Base-by-base conservation (phyloP, 768 basidiomycete species). In the Suillus decipiens region DNA sequence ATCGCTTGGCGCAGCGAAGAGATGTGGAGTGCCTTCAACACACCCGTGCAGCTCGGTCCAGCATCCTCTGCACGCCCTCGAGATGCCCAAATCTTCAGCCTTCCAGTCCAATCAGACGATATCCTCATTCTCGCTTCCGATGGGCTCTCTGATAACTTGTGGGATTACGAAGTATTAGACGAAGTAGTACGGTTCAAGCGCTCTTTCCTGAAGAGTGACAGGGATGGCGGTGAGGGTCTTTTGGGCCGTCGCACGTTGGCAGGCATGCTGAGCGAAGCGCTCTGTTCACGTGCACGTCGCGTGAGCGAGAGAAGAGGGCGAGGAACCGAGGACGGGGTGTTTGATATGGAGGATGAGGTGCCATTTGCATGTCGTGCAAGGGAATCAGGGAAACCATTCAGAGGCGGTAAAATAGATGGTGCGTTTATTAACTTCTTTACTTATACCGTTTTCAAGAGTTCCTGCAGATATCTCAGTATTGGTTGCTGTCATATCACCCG, bases 361-460 rank as follows among this genome's bases (percentile, higher is more conserved):
- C 94, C 94, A n/a, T 96, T 96, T 76, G 92, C 86, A 59, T 76
- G 88, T n/a, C 82, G 90, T 22, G 93, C 94, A 28, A 79, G 84
- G 66, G 88, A 94, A 68, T 83, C 84, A 58, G 93, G 93, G 17
- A 84, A 84, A 69, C 74, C 74, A 41, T 95, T 92, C 73, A 78
- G 80, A 19, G 93, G 93, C 45, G 94, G 94, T 36, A 96, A 96
- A 79, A 84, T 85, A 58, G 93, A 96, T 77, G 93, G 92, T 92
- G 85, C 71, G 19, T 37, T 0, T 9, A 1, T 43, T 37, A 17
- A 41, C 28, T 28, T 61, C 5, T 0, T 10, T 0, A 17, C 15
- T 24, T 17, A 17, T 1, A 24, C 11, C 3, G 8, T 17, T 10
- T 50, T 54, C 19, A 61, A 69, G 50, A 72, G 8, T 14, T 22